Conservation (phyloP, 257 asterid species). For the Petunia secreta region DNA sequence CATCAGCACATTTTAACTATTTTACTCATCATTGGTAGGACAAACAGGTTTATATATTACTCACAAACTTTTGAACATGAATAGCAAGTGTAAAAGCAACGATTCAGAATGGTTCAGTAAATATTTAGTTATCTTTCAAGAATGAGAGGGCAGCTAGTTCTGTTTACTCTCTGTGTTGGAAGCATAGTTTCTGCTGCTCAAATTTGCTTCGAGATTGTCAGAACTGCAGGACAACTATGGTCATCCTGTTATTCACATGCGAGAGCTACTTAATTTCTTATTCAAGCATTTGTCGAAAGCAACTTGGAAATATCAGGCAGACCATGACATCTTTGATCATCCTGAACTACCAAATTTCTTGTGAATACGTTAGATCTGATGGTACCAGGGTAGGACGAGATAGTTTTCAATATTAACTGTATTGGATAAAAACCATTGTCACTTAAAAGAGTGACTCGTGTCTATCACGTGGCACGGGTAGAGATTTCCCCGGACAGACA, state of each 20-base stretch:
- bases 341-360: neutral
- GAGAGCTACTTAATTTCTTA: neutral
- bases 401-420: neutral
- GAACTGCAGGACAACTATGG: neutral
- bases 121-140: conserved; percentile 17
- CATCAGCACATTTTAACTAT: neutral
- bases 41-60: conserved; percentile 20
- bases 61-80: neutral
- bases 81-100: conserved; percentile 6
- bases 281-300: neutral
- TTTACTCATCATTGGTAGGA: neutral
- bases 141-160: neutral
- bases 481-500: no score
- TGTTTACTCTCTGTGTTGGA: neutral
- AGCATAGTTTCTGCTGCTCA: conserved; percentile 11
- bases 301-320: neutral
- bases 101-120: conserved; percentile 12
- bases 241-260: conserved; percentile 6
- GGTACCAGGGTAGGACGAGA: neutral
- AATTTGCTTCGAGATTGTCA: neutral
- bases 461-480: no score
- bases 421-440: no score
- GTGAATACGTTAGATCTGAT: neutral
- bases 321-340: neutral
- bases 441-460: no score